Evolutionary conservation across 176 grass and related monocot species (phyloP), one percentile per base, ranked within the genome.

Genomic region (Avena atlantica): DNA sequence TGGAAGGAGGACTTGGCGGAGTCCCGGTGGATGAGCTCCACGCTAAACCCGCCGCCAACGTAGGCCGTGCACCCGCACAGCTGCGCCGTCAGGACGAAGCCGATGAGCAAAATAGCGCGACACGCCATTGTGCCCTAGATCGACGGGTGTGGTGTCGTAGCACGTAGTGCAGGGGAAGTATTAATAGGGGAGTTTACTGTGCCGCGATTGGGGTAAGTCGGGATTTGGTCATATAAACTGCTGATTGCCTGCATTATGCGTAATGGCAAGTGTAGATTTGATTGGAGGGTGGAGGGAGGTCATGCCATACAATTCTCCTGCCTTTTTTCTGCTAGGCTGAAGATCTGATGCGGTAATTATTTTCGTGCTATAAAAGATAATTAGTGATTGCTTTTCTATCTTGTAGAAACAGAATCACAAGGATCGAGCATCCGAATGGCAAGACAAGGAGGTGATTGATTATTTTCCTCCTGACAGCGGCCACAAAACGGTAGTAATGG

Each of bases 21-120:
- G 80, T 97, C 87, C 2, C 89, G 82, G 68, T 97, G 92, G 75
- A 97, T 92, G 68, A 97, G 76, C 83, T 97, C 89, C n/a, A 94
- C 83, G 42, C 86, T 92, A 23, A 97, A 89, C 17, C 45, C 68
- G 15, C 0, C 42, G 53, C 21, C 13, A 34, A 36, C 23, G 53
- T 20, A 14, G 40, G 66, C 17, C n/a, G 50, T 29, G 65, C 75
- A 59, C 17, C 3, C 45, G 40, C 48, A 62, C 3, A 75, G 51
- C 8, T 44, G 34, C 63, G 47, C 68, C 5, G 81, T 17, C 37
- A 79, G 45, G 52, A 81, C 9, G 20, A 76, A 15, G 86, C 60
- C 14, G 6, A 78, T 4, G 6, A 90, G 55, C 47, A 88, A 36
- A 4, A 77, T 16, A 68, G 67, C 69, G 19, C 53, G 50, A n/a